Evolutionary conservation across 768 basidiomycete genomes (phyloP).

Genomic region (Tylopilus rubrobrunneus): DNA sequence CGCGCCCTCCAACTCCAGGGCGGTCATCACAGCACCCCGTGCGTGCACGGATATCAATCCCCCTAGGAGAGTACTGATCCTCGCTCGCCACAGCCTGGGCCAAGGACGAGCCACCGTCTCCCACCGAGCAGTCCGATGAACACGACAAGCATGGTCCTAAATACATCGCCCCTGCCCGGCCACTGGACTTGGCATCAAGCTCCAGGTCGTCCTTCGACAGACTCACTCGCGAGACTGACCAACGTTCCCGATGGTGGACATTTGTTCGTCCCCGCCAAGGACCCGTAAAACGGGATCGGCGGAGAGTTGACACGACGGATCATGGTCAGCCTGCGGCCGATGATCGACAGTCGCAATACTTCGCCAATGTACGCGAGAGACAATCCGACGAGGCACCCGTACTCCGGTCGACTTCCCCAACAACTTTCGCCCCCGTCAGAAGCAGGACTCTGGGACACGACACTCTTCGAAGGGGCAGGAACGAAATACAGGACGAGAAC

Average conservation of each 20-base stretch:
- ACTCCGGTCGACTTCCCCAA: conserved; percentile 26
- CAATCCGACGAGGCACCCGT: conserved; percentile 19
- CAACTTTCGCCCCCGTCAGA: conserved; percentile 51
- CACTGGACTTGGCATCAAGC: conserved; percentile 49
- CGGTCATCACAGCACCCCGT: conserved; percentile 72
- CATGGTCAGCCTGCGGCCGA: conserved; percentile 4
- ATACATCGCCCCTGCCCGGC: conserved; percentile 37
- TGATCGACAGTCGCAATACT: conserved; percentile 17
- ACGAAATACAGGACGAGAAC: conserved; percentile 4
- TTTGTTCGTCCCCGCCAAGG: conserved; percentile 58
- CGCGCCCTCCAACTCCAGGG: conserved; percentile 42
- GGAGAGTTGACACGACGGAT: background rate
- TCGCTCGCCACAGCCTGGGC: conserved; percentile 62
- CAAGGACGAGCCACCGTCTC: conserved; percentile 76
- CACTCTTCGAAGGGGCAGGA: conserved; percentile 46
- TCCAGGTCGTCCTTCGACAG: conserved; percentile 40
- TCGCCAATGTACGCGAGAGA: conserved; percentile 12
- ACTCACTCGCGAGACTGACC: conserved; percentile 30
- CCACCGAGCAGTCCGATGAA: conserved; percentile 45
- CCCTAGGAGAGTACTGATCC: conserved; percentile 2
- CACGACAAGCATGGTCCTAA: conserved; percentile 26
- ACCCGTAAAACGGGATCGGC: conserved; percentile 6
- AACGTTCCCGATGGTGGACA: conserved; percentile 66
- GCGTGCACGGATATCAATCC: conserved; percentile 24
- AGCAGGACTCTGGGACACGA: conserved; percentile 63